phyloP scores from a whole-genome alignment of 176 grass and related monocot species.

The Oryza australiensis region DNA sequence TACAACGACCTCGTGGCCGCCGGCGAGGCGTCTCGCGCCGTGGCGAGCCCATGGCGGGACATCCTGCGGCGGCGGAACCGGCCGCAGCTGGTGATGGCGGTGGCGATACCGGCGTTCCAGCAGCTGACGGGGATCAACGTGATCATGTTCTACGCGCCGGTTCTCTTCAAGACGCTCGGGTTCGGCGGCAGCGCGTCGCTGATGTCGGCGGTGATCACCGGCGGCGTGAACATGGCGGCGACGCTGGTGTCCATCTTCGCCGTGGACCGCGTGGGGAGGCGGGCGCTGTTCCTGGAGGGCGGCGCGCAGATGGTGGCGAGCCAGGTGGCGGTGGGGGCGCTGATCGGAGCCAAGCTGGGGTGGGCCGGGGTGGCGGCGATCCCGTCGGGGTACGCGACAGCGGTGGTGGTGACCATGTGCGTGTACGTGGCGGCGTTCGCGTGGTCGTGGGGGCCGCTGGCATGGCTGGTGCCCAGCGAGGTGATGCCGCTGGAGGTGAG shows the following conservation, averaged over 20 bases:
- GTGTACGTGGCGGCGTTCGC: slow-evolving; percentile 69
- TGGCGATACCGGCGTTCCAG: slow-evolving; percentile 55
- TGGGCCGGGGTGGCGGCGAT: slow-evolving; percentile 6
- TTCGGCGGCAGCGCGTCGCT: slow-evolving; percentile 44
- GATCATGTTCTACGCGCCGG: slow-evolving; percentile 75
- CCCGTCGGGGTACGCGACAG: neutral
- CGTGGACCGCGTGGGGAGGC: slow-evolving; percentile 25
- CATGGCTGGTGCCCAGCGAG: slow-evolving; percentile 75
- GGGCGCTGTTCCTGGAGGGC: slow-evolving; percentile 5
- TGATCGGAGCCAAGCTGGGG: slow-evolving; percentile 29
- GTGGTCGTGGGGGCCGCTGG: slow-evolving; percentile 77
- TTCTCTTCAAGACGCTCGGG: slow-evolving; percentile 59
- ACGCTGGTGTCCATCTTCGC: slow-evolving; percentile 22
- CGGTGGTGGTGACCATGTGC: slow-evolving; percentile 16
- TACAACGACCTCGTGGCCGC: slow-evolving; percentile 14
- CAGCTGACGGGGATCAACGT: slow-evolving; percentile 71
- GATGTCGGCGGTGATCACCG: slow-evolving; percentile 47
- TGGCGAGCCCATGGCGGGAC: slow-evolving; percentile 17
- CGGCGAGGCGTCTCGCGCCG: slow-evolving; percentile 4
- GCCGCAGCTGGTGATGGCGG: slow-evolving; percentile 17
- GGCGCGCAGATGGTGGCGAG: slow-evolving; percentile 14
- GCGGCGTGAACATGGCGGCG: slow-evolving; percentile 15
- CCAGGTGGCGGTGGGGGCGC: slow-evolving; percentile 19
- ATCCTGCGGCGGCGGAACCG: slow-evolving; percentile 10
- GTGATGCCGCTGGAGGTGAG: slow-evolving; percentile 75